Percentiles rank a stretch among this genome's conserved stretches.
phyloP scores from a whole-genome alignment of 163 green algal species.

The Volvox carteri region DNA sequence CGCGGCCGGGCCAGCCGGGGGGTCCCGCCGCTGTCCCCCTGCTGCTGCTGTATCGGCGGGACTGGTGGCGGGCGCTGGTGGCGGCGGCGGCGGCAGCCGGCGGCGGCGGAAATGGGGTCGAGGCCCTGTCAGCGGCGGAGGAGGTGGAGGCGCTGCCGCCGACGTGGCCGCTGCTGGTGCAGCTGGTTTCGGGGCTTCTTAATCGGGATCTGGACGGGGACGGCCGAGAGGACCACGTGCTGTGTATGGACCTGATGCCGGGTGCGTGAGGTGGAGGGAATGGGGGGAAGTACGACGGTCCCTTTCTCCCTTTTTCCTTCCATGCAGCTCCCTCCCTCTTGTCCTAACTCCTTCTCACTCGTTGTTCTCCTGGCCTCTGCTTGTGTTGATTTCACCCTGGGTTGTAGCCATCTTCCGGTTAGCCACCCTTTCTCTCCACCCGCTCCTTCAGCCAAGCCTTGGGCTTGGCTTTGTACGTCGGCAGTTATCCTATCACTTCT shows the following conservation, averaged over 20 bases:
- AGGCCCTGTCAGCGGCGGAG: background rate
- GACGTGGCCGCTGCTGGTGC: slow-evolving; percentile 5
- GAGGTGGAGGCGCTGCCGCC: slow-evolving; percentile 5
- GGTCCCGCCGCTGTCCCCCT: slow-evolving; percentile 18
- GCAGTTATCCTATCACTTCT: too few relatives aligned
- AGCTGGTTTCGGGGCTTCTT: background rate
- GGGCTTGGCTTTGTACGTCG: too few relatives aligned
- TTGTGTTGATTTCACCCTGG: background rate
- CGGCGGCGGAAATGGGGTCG: background rate
- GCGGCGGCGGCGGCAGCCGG: background rate
- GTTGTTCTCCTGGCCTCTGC: too few relatives aligned
- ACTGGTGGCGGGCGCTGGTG: slow-evolving; percentile 31
- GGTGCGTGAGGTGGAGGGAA: background rate
- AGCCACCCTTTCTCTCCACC: background rate
- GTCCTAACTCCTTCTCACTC: too few relatives aligned
- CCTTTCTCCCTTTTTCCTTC: too few relatives aligned
- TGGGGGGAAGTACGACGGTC: too few relatives aligned
- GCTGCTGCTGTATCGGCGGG: slow-evolving; percentile 36
- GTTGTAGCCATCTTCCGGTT: background rate
- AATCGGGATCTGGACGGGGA: slow-evolving; percentile 36
- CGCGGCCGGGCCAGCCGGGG: background rate
- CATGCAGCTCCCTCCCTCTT: too few relatives aligned
- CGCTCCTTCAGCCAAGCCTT: too few relatives aligned
- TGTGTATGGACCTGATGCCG: slow-evolving; percentile 39
- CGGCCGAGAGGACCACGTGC: slow-evolving; percentile 21